Evolutionary conservation across 768 basidiomycete species (phyloP), one percentile per base, ranked within the genome.

Genomic region (Chalciporus piperatus): DNA sequence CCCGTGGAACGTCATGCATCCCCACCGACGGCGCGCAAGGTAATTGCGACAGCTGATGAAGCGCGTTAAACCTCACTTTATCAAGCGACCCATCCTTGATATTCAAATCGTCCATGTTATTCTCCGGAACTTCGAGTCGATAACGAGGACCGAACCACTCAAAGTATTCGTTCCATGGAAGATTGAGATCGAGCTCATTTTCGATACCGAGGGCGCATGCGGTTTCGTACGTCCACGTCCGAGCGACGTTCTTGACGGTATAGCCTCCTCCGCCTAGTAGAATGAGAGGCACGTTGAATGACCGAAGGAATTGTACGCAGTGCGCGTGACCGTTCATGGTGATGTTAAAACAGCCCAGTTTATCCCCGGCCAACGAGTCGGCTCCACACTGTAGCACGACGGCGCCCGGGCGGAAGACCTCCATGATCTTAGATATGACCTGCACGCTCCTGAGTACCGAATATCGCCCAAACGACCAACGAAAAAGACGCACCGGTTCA

Each of bases 71-170:
- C 86, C 87, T 81, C 48, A 95, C 86, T 59, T 76, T 77, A 51
- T 96, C 86, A 30, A 98, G 70, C 25, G 89, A 88, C 10, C 81
- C 82, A 59, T 95, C 88, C 56, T 79, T 81, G 52, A 85, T 70
- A 65, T 98, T 99, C 60, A 90, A 72, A 62, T 98, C 92, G 54
- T 97, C 94, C 89, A 96, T 92, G 63, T 98, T 98, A 62, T 89
- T 98, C 56, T 81, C 78, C 22, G 84, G 78, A 2, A 99, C 95
- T 63, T 98, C 95, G 33, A 99, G 76, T 54, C 94, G 78, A 70
- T 95, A 99, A 54, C 94, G 76, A 14, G 96, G 96, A 0, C 95
- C 97, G 67, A 95, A 98, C 86, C 94, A 99, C 68, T 98, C 96
- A 65, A 98, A 91, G 67, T 93, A 96, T 59, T 85, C 82, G 68